Conservation (phyloP, 1,139 yeast genomes). For the Lodderomyces beijingensis region DNA sequence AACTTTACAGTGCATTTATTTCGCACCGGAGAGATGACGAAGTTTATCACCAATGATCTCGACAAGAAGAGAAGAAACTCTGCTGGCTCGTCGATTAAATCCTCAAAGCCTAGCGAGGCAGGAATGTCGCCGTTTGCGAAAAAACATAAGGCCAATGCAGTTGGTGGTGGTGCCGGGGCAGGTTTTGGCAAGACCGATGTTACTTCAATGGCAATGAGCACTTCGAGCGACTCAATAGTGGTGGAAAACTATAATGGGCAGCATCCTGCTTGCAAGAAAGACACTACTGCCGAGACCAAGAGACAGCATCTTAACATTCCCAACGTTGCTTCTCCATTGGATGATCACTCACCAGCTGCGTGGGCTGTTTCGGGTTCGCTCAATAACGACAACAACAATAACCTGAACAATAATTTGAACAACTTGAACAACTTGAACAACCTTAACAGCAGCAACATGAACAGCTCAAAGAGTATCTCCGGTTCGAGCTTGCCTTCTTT, state of each 20-base stretch:
- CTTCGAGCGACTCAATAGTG: slow-evolving; percentile 3
- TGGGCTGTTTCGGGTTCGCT: neutral
- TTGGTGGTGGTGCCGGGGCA: neutral
- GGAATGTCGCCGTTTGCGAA: slow-evolving; percentile 2
- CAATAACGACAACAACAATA: neutral
- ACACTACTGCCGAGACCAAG: slow-evolving; percentile 1
- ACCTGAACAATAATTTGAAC: neutral
- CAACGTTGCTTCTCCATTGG: slow-evolving; percentile 7
- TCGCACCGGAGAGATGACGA: slow-evolving; percentile 33
- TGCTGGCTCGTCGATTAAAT: slow-evolving; percentile 7
- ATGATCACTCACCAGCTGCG: slow-evolving; percentile 7
- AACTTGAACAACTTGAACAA: slow-evolving; percentile 10
- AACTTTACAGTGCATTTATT: slow-evolving; percentile 33
- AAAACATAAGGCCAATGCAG: slow-evolving; percentile 1
- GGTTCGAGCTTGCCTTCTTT: slow-evolving; percentile 19
- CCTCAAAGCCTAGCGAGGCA: slow-evolving; percentile 6
- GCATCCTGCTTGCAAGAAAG: slow-evolving; percentile 2
- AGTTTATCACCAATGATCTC: slow-evolving; percentile 24
- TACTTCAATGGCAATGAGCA: neutral
- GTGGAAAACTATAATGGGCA: slow-evolving; percentile 4
- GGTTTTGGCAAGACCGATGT: neutral
- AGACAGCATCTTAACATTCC: neutral
- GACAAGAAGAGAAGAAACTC: slow-evolving; percentile 13
- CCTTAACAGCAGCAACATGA: no score
- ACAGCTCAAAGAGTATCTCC: no score